These are phyloP conservation scores for Isatis tinctoria DNA, from an alignment of 345 rosid genomes.

Conservation along the genomic window DNA sequence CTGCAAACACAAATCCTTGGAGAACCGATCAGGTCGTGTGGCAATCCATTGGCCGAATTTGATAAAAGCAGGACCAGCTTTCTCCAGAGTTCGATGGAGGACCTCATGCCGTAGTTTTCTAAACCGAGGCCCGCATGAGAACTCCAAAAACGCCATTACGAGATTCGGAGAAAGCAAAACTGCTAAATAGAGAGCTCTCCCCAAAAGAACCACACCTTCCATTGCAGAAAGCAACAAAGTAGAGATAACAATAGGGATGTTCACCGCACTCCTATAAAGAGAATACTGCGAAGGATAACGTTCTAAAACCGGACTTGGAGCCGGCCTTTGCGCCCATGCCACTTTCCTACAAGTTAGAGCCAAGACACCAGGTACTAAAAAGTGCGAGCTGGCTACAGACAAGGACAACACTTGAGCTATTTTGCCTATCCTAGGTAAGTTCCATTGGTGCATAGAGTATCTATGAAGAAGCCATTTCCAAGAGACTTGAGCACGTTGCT, in stretches of 20 bases:
- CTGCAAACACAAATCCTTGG: conserved; percentile 79
- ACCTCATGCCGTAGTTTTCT: conserved; percentile 64
- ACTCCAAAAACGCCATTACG: conserved; percentile 70
- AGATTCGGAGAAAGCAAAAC: conserved; percentile 76
- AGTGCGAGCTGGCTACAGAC: conserved; percentile 62
- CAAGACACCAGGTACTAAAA: conserved; percentile 57
- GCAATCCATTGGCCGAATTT: conserved; percentile 99
- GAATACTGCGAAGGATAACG: conserved; percentile 48
- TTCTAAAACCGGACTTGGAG: conserved; percentile 34
- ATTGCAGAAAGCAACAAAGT: conserved; percentile 41
- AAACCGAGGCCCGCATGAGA: conserved; percentile 49
- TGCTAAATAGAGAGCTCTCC: conserved; percentile 68
- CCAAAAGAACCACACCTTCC: conserved; percentile 54
- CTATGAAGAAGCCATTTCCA: conserved; percentile 54
- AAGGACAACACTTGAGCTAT: conserved; percentile 75
- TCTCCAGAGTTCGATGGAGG: conserved; percentile 70
- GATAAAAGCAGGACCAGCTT: conserved; percentile 96
- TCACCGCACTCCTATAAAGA: conserved; percentile 51
- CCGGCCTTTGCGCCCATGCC: conserved; percentile 55
- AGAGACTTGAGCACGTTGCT: conserved; percentile 50
- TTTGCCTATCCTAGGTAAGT: conserved; percentile 42
- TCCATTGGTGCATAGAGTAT: conserved; percentile 31
- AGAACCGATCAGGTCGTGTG: conserved; percentile 90
- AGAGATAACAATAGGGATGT: conserved; percentile 53
- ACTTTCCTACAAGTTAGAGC: conserved; percentile 52